Percentiles rank a stretch among this genome's conserved stretches.
These are phyloP conservation scores for Hermanozyma aechmeae DNA, from an alignment of 805 yeast genomes.

Conservation along the genomic window DNA sequence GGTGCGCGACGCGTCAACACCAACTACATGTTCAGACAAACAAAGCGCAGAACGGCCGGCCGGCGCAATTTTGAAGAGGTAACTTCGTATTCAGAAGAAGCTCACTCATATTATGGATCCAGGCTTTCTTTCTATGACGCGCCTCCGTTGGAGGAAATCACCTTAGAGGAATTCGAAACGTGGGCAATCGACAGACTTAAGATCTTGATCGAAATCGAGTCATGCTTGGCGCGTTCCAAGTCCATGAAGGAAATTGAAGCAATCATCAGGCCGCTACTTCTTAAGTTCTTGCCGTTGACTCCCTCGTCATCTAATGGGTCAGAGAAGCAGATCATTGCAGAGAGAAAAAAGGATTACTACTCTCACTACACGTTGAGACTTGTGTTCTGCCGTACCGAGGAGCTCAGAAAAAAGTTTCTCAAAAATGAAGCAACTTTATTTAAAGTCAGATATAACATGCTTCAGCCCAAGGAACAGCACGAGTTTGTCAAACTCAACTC, in stretches of 20 bases:
- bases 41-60: slow-evolving; percentile 67
- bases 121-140: slow-evolving; percentile 65
- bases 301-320: slow-evolving; percentile 20
- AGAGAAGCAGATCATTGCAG: slow-evolving; percentile 36
- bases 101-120: slow-evolving; percentile 37
- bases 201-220: slow-evolving; percentile 76
- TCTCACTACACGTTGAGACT: slow-evolving; percentile 83
- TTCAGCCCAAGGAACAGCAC: slow-evolving; percentile 58
- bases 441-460: slow-evolving; percentile 56
- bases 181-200: slow-evolving; percentile 94
- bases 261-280: slow-evolving; percentile 55
- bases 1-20: neutral
- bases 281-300: slow-evolving; percentile 54
- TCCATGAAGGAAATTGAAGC: slow-evolving; percentile 55
- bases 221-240: slow-evolving; percentile 57
- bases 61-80: slow-evolving; percentile 52
- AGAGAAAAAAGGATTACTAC: slow-evolving; percentile 82
- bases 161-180: slow-evolving; percentile 83
- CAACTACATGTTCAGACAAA: slow-evolving; percentile 66
- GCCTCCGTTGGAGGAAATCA: slow-evolving; percentile 81
- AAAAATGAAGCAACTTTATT: slow-evolving; percentile 70
- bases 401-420: slow-evolving; percentile 69
- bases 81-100: slow-evolving; percentile 17
- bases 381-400: slow-evolving; percentile 84
- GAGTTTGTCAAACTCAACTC: slow-evolving; percentile 49